Evolutionary conservation across 2,329 filamentous ascomycete species (phyloP).

Genomic region (Parascedosporium putredinis): DNA sequence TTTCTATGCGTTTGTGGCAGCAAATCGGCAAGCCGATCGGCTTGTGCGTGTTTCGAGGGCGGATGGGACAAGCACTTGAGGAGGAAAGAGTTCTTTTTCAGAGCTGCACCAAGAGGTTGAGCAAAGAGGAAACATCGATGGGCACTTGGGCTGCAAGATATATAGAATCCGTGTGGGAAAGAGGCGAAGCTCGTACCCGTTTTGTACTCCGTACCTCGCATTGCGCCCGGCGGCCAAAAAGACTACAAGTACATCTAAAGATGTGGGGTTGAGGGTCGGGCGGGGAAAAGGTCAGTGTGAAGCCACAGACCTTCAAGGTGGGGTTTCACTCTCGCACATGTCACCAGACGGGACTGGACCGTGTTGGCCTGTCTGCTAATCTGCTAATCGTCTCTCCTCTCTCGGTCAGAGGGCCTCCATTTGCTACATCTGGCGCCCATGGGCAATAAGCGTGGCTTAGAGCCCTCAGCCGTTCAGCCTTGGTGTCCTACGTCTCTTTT

Average conservation of each 20-base stretch:
- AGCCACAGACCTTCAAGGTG: neutral
- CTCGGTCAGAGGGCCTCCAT: too few species aligned
- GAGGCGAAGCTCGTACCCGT: neutral
- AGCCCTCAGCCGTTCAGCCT: conserved; percentile 2
- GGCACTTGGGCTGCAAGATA: neutral
- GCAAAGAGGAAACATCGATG: neutral
- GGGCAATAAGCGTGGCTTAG: neutral
- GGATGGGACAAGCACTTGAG: neutral
- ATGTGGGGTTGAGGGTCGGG: too few species aligned
- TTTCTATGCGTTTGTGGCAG: neutral
- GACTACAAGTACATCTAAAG: too few species aligned
- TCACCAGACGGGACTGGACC: too few species aligned
- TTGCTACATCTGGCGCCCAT: neutral
- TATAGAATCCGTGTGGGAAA: neutral
- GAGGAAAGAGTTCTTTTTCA: neutral
- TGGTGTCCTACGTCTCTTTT: neutral
- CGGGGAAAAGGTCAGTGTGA: neutral
- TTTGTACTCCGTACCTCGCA: neutral
- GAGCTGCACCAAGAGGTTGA: neutral
- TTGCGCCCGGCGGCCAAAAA: neutral
- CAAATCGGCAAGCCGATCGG: neutral
- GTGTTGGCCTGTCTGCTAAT: too few species aligned
- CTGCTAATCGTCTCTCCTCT: too few species aligned
- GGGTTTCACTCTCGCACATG: conserved; percentile 2
- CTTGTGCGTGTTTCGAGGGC: neutral